A percentile compares a stretch with the other conserved stretches of the same genome.
Evolutionary conservation across 2,329 filamentous ascomycete species (phyloP).

Genomic region (Amylocarpus encephaloides): DNA sequence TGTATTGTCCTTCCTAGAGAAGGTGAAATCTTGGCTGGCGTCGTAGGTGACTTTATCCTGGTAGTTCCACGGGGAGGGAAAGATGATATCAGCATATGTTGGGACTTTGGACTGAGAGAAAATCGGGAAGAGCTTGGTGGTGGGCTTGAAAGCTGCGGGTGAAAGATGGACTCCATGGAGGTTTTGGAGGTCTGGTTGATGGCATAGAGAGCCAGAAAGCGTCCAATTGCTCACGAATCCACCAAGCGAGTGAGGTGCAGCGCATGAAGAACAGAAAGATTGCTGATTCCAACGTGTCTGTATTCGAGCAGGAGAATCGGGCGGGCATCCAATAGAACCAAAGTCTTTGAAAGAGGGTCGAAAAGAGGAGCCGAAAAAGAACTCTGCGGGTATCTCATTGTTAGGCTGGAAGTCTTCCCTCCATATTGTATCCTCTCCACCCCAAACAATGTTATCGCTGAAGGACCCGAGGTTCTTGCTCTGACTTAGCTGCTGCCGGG

Average conservation of each 20-base stretch:
- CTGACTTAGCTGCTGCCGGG: constrained; percentile 6
- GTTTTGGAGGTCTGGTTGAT: constrained; percentile 42
- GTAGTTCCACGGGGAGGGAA: constrained; percentile 38
- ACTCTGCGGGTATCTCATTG: constrained; percentile 19
- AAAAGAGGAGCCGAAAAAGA: constrained; percentile 34
- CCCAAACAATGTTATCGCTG: background rate
- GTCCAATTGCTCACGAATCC: constrained; percentile 18
- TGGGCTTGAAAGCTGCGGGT: constrained; percentile 38
- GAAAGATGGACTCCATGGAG: constrained; percentile 47
- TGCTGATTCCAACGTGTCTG: constrained; percentile 37
- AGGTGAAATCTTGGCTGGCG: constrained; percentile 36
- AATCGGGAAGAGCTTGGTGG: constrained; percentile 44
- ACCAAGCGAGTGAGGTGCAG: constrained; percentile 31
- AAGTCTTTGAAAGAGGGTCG: constrained; percentile 23
- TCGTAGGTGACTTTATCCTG: constrained; percentile 36
- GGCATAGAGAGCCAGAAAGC: constrained; percentile 42
- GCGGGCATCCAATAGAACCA: constrained; percentile 37
- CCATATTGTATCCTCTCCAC: background rate
- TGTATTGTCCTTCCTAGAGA: constrained; percentile 37
- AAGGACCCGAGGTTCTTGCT: constrained; percentile 6
- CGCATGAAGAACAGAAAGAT: constrained; percentile 31
- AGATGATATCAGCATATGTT: constrained; percentile 47
- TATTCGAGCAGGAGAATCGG: constrained; percentile 39
- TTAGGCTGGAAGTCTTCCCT: background rate
- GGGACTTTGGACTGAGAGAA: constrained; percentile 50